Evolutionary conservation across 257 asterid genomes (phyloP).

Genomic region (Solanum etuberosum): DNA sequence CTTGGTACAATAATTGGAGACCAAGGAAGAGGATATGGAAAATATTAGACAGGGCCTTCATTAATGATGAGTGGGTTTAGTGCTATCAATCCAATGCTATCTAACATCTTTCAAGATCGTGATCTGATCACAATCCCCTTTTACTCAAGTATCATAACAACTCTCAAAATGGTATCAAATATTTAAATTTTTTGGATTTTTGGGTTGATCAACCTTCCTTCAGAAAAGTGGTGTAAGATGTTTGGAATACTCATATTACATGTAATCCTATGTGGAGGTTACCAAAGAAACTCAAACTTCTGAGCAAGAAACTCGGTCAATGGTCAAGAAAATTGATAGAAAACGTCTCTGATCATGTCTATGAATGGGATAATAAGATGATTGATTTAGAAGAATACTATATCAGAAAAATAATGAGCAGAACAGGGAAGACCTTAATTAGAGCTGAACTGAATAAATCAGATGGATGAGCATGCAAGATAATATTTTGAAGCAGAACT

Average conservation of each 20-base stretch:
- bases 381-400: not conserved
- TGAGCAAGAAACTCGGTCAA: not conserved
- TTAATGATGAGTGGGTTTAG: not conserved
- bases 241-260: not conserved
- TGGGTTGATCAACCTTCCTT: not conserved
- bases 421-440: not conserved
- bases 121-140: not conserved
- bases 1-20: not conserved
- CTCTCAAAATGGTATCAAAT: not conserved
- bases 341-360: not conserved
- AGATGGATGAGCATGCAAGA: too few species aligned
- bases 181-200: too few species aligned
- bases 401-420: not conserved
- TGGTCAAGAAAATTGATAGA: not conserved
- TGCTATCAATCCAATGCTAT: not conserved
- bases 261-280: not conserved
- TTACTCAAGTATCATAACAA: too few species aligned
- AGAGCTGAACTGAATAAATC: not conserved
- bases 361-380: not conserved
- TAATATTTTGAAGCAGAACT: too few species aligned
- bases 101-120: not conserved
- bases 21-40: not conserved
- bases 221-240: not conserved
- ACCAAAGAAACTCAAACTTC: not conserved
- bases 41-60: too few species aligned